phyloP scores from a whole-genome alignment of 2,329 filamentous ascomycete genomes.

The Sordariomycetes sp. region DNA sequence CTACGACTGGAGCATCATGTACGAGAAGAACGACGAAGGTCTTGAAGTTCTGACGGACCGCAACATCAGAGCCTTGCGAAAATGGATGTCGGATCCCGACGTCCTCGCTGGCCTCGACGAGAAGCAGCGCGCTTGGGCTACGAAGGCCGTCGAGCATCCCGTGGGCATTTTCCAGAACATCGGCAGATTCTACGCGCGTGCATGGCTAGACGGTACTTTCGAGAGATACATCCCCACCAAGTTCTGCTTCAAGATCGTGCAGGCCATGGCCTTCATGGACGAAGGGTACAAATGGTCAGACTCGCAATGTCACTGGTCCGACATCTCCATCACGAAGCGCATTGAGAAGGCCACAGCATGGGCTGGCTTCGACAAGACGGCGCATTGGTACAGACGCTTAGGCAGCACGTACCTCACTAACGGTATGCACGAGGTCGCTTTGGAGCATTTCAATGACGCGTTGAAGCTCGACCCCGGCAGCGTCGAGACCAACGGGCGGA shows the following conservation, averaged over 20 bases:
- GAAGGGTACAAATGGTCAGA: slow-evolving; percentile 26
- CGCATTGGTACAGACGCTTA: slow-evolving; percentile 27
- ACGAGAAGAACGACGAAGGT: slow-evolving; percentile 30
- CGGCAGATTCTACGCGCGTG: slow-evolving; percentile 26
- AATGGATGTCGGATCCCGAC: slow-evolving; percentile 24
- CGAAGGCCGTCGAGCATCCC: slow-evolving; percentile 12
- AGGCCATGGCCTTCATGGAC: slow-evolving; percentile 28
- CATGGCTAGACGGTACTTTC: slow-evolving; percentile 25
- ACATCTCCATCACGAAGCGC: slow-evolving; percentile 21
- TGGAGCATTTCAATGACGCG: slow-evolving; percentile 24
- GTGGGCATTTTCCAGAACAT: slow-evolving; percentile 25
- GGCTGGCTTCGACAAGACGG: slow-evolving; percentile 22
- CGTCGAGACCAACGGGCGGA: slow-evolving; percentile 28
- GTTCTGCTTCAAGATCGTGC: slow-evolving; percentile 33
- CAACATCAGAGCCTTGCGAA: slow-evolving; percentile 24
- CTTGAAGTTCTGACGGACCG: slow-evolving; percentile 28
- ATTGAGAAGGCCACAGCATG: slow-evolving; percentile 25
- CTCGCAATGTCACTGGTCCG: slow-evolving; percentile 24
- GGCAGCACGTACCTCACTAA: slow-evolving; percentile 29
- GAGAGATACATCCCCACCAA: slow-evolving; percentile 26
- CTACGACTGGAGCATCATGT: slow-evolving; percentile 29
- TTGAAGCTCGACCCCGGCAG: slow-evolving; percentile 25
- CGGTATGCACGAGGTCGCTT: slow-evolving; percentile 22
- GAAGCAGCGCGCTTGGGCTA: slow-evolving; percentile 20
- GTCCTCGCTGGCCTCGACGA: slow-evolving; percentile 17